A percentile compares a stretch with the other conserved stretches of the same genome.
Conservation (phyloP, 2,329 filamentous ascomycete species). For the Metarhizium humberi region DNA sequence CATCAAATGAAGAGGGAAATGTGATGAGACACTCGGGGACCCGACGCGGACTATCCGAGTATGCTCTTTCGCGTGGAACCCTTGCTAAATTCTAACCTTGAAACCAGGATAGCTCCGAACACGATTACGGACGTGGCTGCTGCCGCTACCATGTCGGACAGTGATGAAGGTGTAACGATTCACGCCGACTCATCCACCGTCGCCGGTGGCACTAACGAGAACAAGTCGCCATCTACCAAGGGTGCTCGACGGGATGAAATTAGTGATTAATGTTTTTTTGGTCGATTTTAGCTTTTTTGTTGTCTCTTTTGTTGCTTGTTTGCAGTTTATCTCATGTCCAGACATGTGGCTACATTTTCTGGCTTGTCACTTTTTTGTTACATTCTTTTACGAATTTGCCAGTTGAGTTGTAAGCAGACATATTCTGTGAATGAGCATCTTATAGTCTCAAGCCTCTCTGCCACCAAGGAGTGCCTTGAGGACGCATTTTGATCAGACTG, state of each 20-base stretch:
- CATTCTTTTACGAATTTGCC: conserved; percentile 7
- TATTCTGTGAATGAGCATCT: conserved; percentile 24
- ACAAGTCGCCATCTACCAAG: conserved; percentile 39
- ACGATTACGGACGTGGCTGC: conserved; percentile 30
- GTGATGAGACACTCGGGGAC: conserved; percentile 20
- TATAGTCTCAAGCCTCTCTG: conserved; percentile 19
- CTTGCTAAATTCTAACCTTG: conserved; percentile 23
- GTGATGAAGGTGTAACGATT: conserved; percentile 46
- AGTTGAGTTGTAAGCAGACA: conserved; percentile 12
- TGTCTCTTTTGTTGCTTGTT: conserved; percentile 7
- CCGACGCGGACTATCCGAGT: conserved; percentile 26
- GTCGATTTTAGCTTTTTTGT: conserved; percentile 8
- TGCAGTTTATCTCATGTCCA: conserved; percentile 8
- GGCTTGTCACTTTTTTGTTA: conserved; percentile 8
- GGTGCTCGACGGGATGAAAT: conserved; percentile 26
- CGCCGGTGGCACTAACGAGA: conserved; percentile 28
- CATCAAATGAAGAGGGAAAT: conserved; percentile 19
- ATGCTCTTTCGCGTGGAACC: conserved; percentile 18
- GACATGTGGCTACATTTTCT: conserved; percentile 9
- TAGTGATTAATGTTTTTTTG: conserved; percentile 3
- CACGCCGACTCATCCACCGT: conserved; percentile 38
- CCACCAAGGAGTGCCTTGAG: conserved; percentile 8
- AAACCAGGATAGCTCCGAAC: conserved; percentile 27
- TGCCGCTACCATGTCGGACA: conserved; percentile 33
- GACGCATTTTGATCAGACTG: conserved; percentile 26